phyloP scores from a whole-genome alignment of 768 basidiomycete genomes.

The Suillus clintonianus region DNA sequence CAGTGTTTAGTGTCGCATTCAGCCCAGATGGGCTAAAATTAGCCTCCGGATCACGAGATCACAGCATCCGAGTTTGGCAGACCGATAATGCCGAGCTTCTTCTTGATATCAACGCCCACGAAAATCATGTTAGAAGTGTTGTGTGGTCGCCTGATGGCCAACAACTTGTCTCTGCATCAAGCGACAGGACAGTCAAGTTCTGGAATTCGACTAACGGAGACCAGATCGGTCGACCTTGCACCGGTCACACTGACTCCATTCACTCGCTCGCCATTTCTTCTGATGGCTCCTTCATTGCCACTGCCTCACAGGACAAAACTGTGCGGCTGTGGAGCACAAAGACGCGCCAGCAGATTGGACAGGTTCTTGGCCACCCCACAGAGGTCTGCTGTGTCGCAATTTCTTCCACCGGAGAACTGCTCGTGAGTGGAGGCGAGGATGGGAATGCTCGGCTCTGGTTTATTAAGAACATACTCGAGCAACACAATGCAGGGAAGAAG shows the following conservation, averaged over 20 bases:
- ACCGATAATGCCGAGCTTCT: neutral
- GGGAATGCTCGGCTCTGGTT: no score
- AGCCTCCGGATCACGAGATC: neutral
- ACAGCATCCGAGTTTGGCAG: neutral
- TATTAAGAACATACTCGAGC: no score
- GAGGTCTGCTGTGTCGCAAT: neutral
- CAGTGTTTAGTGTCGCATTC: neutral
- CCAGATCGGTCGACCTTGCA: neutral
- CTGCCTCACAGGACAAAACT: slow-evolving; percentile 85
- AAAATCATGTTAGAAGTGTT: neutral
- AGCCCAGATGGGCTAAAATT: neutral
- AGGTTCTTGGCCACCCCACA: neutral
- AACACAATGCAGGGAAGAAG: no score
- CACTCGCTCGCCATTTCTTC: slow-evolving; percentile 36
- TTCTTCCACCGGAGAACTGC: neutral
- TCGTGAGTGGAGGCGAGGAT: no score
- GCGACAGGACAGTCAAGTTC: no score
- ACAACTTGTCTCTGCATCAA: neutral
- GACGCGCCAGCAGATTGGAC: neutral
- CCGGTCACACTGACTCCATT: neutral
- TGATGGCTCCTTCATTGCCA: slow-evolving; percentile 75
- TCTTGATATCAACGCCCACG: neutral
- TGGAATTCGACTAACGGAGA: no score
- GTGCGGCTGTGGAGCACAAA: slow-evolving; percentile 68
- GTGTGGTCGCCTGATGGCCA: neutral